Evolutionary conservation across 2,329 filamentous ascomycete genomes (phyloP).

Genomic region (Coniella vitis): DNA sequence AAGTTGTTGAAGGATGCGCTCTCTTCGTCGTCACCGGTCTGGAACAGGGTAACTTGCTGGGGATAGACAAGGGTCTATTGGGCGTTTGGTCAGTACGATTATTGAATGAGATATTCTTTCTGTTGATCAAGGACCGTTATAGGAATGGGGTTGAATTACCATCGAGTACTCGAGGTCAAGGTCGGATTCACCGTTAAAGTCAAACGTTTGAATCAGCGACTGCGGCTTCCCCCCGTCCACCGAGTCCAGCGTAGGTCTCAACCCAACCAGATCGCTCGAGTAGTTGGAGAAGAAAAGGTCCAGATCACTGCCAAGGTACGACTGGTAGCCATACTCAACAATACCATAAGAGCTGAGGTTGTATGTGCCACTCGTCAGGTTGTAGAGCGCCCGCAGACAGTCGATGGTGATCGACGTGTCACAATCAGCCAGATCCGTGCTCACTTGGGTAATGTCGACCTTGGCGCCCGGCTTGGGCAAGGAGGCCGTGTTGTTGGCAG

Average conservation of each 20-base stretch:
- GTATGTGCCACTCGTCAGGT: conserved; percentile 7
- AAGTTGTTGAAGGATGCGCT: conserved; percentile 32
- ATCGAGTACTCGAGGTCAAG: conserved; percentile 14
- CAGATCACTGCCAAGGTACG: conserved; percentile 10
- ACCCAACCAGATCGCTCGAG: conserved; percentile 6
- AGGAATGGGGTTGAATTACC: background rate
- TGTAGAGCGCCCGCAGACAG: conserved; percentile 14
- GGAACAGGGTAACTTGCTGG: conserved; percentile 18
- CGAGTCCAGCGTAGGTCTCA: conserved; percentile 7
- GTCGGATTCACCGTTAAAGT: conserved; percentile 13
- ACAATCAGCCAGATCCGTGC: conserved; percentile 10
- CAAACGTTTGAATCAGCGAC: conserved; percentile 5
- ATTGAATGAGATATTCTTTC: background rate
- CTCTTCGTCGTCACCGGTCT: conserved; percentile 17
- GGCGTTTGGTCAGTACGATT: background rate
- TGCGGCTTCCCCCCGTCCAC: conserved; percentile 14
- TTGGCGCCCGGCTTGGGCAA: conserved; percentile 11
- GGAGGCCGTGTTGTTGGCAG: conserved; percentile 9
- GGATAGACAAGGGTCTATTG: conserved; percentile 12
- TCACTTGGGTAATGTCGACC: conserved; percentile 7
- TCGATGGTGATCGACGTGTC: conserved; percentile 10
- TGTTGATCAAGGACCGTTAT: too few relatives aligned
- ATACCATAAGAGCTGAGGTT: conserved; percentile 14
- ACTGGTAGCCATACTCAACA: conserved; percentile 15
- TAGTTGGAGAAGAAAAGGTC: conserved; percentile 14